Base-by-base conservation (phyloP, 2,329 filamentous ascomycete genomes). In the Fusarium pseudograminearum region DNA sequence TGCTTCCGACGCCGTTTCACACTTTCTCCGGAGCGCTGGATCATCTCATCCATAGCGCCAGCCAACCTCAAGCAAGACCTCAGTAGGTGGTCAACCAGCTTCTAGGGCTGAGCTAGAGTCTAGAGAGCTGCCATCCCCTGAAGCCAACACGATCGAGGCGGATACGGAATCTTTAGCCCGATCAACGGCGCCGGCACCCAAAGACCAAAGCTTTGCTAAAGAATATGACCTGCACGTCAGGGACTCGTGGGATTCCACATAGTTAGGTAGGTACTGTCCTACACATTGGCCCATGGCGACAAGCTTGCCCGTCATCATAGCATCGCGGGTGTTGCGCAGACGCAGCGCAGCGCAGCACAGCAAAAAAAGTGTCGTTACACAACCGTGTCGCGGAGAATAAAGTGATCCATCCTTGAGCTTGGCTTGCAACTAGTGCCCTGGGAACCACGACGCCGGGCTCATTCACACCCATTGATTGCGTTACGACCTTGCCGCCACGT, bases 381-480 rank as follows among this genome's bases (percentile, higher is more conserved):
- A 73, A 52, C 65, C 63, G 68, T 73, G 66, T 68, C 69, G 71
- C 74, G 74, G 74, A 76, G 73, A 76, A 75, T 76, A 76, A 73
- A 73, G 62, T 70, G 68, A 74, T 70, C 69, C 68, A 71, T 73
- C 69, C 68, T 70, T 66, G 62, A 76, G 70, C 73, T 67, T 73
- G 70, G 72, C 72, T 77, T 75, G 65, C 63, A 52, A 76, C 74
- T 77, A 77, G 75, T 67, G 57, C 72, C 58, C 56, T 72, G 69
- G 65, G 76, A 76, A 77, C 75, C 76, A 77, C 70, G 57, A 68
- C 62, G 66, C 67, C 68, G 73, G 74, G 72, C 74, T 76, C 73
- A 64, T 61, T 58, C 72, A 75, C 73, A 75, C 73, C 60, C 73
- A 66, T 75, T 66, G 67, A 40, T 40, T 12, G n/a, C 36, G 14